phyloP scores from a whole-genome alignment of 2,329 filamentous ascomycete species.

The Aspergillus latus region DNA sequence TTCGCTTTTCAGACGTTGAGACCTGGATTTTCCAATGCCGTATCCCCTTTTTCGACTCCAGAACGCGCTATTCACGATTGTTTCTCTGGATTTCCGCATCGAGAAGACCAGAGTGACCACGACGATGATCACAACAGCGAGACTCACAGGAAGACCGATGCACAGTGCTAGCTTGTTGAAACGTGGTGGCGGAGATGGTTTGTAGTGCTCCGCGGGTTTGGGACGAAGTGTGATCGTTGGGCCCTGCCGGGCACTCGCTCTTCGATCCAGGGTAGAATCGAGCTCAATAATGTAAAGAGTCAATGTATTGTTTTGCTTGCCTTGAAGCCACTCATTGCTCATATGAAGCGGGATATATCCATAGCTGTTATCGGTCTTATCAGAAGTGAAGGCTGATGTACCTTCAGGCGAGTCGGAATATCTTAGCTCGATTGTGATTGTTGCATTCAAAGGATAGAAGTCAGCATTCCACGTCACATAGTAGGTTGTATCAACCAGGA shows the following conservation, averaged over 20 bases:
- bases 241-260: conserved; percentile 32
- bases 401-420: conserved; percentile 36
- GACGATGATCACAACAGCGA: conserved; percentile 39
- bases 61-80: conserved; percentile 35
- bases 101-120: conserved; percentile 41
- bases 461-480: conserved; percentile 42
- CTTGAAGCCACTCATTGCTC: conserved; percentile 43
- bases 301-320: conserved; percentile 36
- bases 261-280: conserved; percentile 26
- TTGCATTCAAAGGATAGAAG: conserved; percentile 33
- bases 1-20: conserved; percentile 34
- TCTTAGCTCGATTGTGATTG: conserved; percentile 33
- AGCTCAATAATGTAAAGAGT: conserved; percentile 38
- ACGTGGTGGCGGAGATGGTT: conserved; percentile 30
- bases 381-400: conserved; percentile 40
- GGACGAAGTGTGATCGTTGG: conserved; percentile 38
- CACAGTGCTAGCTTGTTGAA: conserved; percentile 38
- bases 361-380: conserved; percentile 35
- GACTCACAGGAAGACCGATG: conserved; percentile 43
- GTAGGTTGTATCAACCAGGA: conserved; percentile 41
- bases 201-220: conserved; percentile 36
- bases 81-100: conserved; percentile 42
- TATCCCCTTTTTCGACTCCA: conserved; percentile 41
- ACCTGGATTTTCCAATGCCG: conserved; percentile 35
- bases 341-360: conserved; percentile 42